Base-by-base conservation (phyloP, 2,329 filamentous ascomycete species). In the Nothomitra cinnamomea region DNA sequence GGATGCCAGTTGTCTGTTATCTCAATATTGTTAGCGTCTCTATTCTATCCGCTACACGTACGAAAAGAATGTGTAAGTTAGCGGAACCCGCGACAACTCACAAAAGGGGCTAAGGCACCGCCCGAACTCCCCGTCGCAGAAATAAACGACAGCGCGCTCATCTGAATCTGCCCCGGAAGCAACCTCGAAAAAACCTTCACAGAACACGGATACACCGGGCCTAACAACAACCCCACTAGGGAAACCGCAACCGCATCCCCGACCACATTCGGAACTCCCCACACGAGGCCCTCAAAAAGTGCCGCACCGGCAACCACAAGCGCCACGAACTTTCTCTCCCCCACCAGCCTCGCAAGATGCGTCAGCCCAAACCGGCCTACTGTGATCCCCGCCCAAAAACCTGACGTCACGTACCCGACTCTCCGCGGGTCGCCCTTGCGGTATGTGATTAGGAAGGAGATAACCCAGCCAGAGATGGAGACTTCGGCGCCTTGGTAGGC, bases 401-500 rank as follows among this genome's bases (percentile, higher is more conserved):
- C 76, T 1, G 85, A 74, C 1, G 84, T 87, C 21, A 92, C 84
- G 64, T 92, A 92, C 36, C 87, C 87, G 17, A 92, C 84, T 2
- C 75, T 72, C 0, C 75, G 71, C 5, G 85, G 84, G 59, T 83
- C 74, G 13, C 85, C 86, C 54, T 79, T 70, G 38, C 86, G 80
- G 57, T 80, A 77, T 51, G 76, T 75, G 65, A 92, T 87, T 40
- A 94, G 70, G 69, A 89, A 94, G 1, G 83, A 87, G 57, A 90
- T 87, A 50, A 90, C 82, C 87, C 87, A 94, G 53, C 87, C 86
- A 0, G 83, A 86, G 58, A 90, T 85, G 13, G 81, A 82, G 15
- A 94, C 86, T 66, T 94, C 87, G 36, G 84, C 83, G 35, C 86
- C 87, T 66, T 92, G 85, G 65, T 94, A 94, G 24, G 81, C 79